These are phyloP conservation scores for Backusella parvicylindrica DNA, from an alignment of 192 early-diverging fungal genomes.

Conservation along the genomic window DNA sequence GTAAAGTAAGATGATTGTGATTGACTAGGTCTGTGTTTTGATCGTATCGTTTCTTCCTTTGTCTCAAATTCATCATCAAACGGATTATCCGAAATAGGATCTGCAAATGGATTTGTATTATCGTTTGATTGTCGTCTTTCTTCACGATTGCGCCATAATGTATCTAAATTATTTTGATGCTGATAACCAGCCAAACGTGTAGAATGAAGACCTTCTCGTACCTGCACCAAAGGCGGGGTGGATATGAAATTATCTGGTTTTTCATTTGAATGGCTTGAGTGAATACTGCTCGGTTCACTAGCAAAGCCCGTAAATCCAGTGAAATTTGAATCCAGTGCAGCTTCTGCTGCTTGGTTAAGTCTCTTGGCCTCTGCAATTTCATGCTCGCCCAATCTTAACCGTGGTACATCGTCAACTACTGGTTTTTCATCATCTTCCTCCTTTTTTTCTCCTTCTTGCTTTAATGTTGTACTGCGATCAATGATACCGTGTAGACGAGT, in stretches of 20 bases:
- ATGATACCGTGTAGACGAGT: constrained; percentile 30
- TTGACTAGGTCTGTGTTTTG: constrained; percentile 3
- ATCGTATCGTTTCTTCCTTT: neutral
- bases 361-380: constrained; percentile 14
- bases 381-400: constrained; percentile 16
- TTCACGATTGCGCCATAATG: neutral
- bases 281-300: neutral
- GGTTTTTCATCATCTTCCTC: neutral
- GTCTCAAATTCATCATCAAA: constrained; percentile 26
- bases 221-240: constrained; percentile 21
- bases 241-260: neutral
- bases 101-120: constrained; percentile 20
- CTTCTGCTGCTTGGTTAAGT: constrained; percentile 7
- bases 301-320: constrained; percentile 16
- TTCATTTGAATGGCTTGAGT: neutral
- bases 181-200: constrained; percentile 12
- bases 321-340: constrained; percentile 19
- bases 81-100: constrained; percentile 19
- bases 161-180: neutral
- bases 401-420: neutral
- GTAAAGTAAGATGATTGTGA: constrained; percentile 26
- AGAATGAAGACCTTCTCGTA: constrained; percentile 18
- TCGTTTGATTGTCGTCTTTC: neutral
- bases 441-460: neutral
- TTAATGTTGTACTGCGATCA: constrained; percentile 7